phyloP scores from a whole-genome alignment of 108 stramenopile species.

The Nannochloropsis oceanica region DNA sequence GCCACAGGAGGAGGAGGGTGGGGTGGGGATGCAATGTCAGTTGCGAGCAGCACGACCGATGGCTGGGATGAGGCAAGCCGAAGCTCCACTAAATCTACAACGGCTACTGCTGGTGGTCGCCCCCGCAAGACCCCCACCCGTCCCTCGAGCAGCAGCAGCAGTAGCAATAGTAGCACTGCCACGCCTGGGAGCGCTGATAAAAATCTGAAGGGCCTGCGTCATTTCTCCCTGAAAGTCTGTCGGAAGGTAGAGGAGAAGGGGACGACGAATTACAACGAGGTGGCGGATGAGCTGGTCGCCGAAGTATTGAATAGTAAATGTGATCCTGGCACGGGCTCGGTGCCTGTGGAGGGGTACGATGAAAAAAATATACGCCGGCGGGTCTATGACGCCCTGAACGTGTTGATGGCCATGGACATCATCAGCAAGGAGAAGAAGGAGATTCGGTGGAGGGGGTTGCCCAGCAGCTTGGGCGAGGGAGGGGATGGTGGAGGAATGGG shows the following conservation, averaged over 20 bases:
- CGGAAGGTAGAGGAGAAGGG: conserved; percentile 82
- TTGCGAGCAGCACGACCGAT: background rate
- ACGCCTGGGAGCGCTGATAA: background rate
- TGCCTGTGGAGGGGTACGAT: conserved; percentile 2
- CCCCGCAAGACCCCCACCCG: background rate
- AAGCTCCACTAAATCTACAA: background rate
- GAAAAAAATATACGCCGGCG: conserved; percentile 53
- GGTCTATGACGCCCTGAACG: conserved; percentile 89
- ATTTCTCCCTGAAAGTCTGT: conserved; percentile 75
- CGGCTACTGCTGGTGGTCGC: background rate
- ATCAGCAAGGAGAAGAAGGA: conserved; percentile 64
- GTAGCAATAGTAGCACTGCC: background rate
- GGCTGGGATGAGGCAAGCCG: background rate
- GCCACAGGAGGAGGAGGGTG: background rate
- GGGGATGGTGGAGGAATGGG: background rate
- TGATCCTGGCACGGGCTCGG: background rate
- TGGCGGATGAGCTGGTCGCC: conserved; percentile 79
- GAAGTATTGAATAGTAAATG: conserved; percentile 39
- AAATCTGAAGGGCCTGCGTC: conserved; percentile 56
- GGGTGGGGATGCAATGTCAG: background rate
- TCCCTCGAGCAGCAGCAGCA: background rate
- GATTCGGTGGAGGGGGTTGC: conserved; percentile 2
- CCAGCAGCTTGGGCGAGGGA: background rate
- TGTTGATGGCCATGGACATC: conserved; percentile 88
- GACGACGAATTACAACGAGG: conserved; percentile 79